Evolutionary conservation across 768 basidiomycete genomes (phyloP).

Genomic region (Hydnum rufescens): DNA sequence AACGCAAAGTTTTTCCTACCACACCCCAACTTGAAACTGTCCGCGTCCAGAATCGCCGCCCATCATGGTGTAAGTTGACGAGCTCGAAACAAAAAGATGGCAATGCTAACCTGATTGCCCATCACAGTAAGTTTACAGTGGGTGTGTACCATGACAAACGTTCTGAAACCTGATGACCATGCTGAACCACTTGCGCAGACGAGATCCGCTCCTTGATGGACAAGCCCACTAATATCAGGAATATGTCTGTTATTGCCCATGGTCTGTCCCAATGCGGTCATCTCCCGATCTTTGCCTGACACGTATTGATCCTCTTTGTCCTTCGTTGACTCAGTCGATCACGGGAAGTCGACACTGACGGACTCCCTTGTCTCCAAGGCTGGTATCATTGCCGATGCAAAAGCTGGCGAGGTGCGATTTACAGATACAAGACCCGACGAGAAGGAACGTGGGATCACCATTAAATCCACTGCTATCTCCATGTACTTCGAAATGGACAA

Average conservation of each 20-base stretch:
- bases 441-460: conserved; percentile 99
- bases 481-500: conserved; percentile 97
- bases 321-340: conserved; percentile 50
- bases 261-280: conserved; percentile 27
- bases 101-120: too few species aligned
- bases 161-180: too few species aligned
- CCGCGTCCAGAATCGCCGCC: too few species aligned
- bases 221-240: conserved; percentile 77
- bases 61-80: too few species aligned
- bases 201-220: conserved; percentile 82
- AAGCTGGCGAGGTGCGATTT: conserved; percentile 93
- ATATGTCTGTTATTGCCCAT: conserved; percentile 88
- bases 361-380: conserved; percentile 98
- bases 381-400: conserved; percentile 89
- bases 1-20: too few species aligned
- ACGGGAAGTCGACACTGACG: conserved; percentile 98
- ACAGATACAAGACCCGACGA: conserved; percentile 96
- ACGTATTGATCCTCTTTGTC: neutral
- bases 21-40: too few species aligned
- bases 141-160: too few species aligned
- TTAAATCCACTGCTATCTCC: conserved; percentile 98
- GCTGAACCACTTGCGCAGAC: too few species aligned
- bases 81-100: too few species aligned
- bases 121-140: too few species aligned
- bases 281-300: neutral